phyloP scores from a whole-genome alignment of 768 basidiomycete species.

The Floccularia luteovirens region DNA sequence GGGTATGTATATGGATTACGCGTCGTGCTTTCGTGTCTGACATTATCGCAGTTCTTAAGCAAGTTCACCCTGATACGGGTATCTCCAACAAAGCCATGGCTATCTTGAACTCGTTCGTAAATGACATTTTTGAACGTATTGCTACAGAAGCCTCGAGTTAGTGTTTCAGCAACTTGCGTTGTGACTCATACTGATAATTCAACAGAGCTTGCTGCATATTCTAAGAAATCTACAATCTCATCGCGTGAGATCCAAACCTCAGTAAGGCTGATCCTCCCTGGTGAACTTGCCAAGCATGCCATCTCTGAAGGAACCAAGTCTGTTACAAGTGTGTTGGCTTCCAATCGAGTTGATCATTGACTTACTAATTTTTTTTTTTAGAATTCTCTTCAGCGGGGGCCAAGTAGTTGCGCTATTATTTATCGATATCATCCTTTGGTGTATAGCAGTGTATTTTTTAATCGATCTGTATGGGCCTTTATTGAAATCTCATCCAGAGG shows the following conservation, averaged over 20 bases:
- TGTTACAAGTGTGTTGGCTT: slow-evolving; percentile 37
- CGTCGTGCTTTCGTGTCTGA: background rate
- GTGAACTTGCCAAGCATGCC: slow-evolving; percentile 97
- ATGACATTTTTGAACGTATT: slow-evolving; percentile 80
- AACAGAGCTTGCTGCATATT: slow-evolving; percentile 91
- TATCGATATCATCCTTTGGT: slow-evolving; percentile 11
- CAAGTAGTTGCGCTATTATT: slow-evolving; percentile 28
- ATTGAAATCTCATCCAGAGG: no score
- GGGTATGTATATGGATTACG: slow-evolving; percentile 36
- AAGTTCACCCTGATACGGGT: slow-evolving; percentile 91
- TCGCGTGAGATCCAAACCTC: slow-evolving; percentile 98
- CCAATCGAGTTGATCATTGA: background rate
- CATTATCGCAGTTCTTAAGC: slow-evolving; percentile 59
- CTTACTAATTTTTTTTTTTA: slow-evolving; percentile 12
- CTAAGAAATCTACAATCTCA: slow-evolving; percentile 98
- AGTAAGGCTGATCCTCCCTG: slow-evolving; percentile 91
- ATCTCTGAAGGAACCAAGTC: slow-evolving; percentile 85
- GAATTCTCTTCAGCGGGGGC: slow-evolving; percentile 56
- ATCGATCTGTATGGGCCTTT: background rate
- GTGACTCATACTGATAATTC: background rate
- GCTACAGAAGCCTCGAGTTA: slow-evolving; percentile 83
- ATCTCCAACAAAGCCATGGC: slow-evolving; percentile 89
- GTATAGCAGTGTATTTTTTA: slow-evolving; percentile 21
- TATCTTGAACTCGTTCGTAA: slow-evolving; percentile 78
- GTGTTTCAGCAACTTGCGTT: slow-evolving; percentile 13